Evolutionary conservation across 2,329 filamentous ascomycete species (phyloP).

Genomic region (Microdochium trichocladiopsis): DNA sequence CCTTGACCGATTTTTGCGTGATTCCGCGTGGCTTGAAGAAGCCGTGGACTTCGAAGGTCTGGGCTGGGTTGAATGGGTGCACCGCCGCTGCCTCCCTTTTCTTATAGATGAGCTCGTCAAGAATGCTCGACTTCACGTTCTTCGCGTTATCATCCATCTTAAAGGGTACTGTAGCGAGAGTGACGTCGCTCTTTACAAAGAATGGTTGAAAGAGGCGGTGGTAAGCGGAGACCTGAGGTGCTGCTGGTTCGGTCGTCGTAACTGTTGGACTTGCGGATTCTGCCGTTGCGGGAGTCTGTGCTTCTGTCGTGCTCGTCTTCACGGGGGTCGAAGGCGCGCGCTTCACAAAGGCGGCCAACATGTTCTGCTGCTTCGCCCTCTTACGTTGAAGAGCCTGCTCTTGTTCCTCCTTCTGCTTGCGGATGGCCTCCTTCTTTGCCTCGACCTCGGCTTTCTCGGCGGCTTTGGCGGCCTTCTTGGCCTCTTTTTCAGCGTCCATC

Average conservation of each 20-base stretch:
- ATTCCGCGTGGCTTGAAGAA: constrained; percentile 35
- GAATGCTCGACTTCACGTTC: constrained; percentile 38
- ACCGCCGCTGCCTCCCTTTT: constrained; percentile 32
- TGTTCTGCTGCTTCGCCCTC: constrained; percentile 29
- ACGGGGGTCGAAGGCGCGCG: constrained; percentile 14
- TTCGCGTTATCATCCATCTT: constrained; percentile 51
- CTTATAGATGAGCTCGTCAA: constrained; percentile 45
- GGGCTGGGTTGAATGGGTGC: constrained; percentile 33
- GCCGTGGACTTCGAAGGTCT: constrained; percentile 37
- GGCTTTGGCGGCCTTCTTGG: constrained; percentile 27
- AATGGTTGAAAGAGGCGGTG: constrained; percentile 74
- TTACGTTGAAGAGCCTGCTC: constrained; percentile 30
- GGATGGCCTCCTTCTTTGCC: constrained; percentile 7
- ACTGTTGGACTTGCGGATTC: constrained; percentile 8
- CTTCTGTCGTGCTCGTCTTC: constrained; percentile 3
- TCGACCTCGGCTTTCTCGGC: constrained; percentile 13
- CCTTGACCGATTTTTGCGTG: constrained; percentile 45
- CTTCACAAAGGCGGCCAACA: constrained; percentile 16
- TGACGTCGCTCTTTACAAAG: constrained; percentile 66
- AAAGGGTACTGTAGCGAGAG: constrained; percentile 55
- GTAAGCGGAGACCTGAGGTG: constrained; percentile 43
- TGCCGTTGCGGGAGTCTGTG: constrained; percentile 8
- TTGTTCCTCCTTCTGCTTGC: constrained; percentile 12
- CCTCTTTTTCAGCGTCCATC: constrained; percentile 35
- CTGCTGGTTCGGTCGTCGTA: constrained; percentile 13